Percentiles rank a stretch among this genome's conserved stretches.
phyloP scores from a whole-genome alignment of 78 protist genomes.

The Isochrysis galbana region DNA sequence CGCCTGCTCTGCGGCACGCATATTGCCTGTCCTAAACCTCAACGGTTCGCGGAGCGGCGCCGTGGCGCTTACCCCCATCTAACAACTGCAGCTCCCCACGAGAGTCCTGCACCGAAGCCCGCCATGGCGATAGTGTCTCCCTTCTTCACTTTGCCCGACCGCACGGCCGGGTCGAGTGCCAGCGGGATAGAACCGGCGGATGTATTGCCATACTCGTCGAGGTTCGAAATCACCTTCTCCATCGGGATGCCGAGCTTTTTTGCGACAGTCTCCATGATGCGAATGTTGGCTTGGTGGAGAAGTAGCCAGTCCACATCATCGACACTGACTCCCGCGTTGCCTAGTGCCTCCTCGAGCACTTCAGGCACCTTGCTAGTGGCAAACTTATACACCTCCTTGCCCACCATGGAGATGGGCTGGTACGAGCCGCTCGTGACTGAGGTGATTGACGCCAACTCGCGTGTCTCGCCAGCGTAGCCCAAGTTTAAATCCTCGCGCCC shows the following conservation, averaged over 20 bases:
- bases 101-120: constrained; percentile 36
- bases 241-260: constrained; percentile 19
- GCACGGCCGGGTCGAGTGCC: constrained; percentile 40
- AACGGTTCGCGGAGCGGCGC: not conserved
- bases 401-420: constrained; percentile 34
- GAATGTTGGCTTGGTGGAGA: constrained; percentile 22
- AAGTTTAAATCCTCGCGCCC: not conserved
- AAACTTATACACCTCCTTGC: constrained; percentile 45
- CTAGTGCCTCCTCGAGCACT: constrained; percentile 19
- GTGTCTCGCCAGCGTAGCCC: not conserved
- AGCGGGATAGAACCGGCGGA: constrained; percentile 39
- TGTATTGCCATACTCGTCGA: constrained; percentile 36
- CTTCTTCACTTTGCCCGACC: constrained; percentile 17
- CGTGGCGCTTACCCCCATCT: constrained; percentile 5
- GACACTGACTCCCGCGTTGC: not conserved
- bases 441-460: not conserved
- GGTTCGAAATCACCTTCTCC: constrained; percentile 34
- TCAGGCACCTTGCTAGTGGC: constrained; percentile 10
- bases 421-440: not conserved
- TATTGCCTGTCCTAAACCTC: too few species aligned
- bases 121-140: constrained; percentile 38
- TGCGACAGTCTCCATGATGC: constrained; percentile 42
- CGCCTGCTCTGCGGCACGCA: too few species aligned
- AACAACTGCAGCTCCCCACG: constrained; percentile 19
- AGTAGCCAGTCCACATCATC: constrained; percentile 19